These are phyloP conservation scores for Xylaria sp. DNA, from an alignment of 2,329 filamentous ascomycete genomes.

Conservation along the genomic window DNA sequence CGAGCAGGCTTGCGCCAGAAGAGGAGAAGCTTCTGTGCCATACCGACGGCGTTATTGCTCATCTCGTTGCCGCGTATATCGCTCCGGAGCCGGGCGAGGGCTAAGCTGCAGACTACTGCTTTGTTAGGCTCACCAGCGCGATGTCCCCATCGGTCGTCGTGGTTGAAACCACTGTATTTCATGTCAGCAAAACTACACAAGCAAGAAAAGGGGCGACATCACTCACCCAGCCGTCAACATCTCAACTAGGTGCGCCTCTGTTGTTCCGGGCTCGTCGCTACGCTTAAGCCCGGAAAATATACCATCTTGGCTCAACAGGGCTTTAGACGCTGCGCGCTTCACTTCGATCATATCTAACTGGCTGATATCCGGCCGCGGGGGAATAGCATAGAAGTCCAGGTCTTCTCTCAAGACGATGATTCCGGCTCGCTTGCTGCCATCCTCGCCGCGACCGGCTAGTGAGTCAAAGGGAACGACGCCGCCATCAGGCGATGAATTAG, in stretches of 20 bases:
- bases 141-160: conserved; percentile 92
- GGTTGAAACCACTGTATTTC: conserved; percentile 78
- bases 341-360: conserved; percentile 92
- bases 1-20: conserved; percentile 98
- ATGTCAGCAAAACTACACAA: conserved; percentile 17
- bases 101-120: conserved; percentile 94
- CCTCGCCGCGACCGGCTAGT: conserved; percentile 51
- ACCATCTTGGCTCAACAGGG: conserved; percentile 81
- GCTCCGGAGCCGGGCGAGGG: conserved; percentile 84
- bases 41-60: conserved; percentile 77
- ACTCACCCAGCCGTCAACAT: conserved; percentile 97
- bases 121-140: conserved; percentile 97
- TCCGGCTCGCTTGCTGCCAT: conserved; percentile 78
- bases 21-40: conserved; percentile 95
- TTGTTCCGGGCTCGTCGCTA: conserved; percentile 92
- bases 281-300: conserved; percentile 95
- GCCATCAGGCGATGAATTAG: conserved; percentile 58
- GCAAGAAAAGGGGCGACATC: background rate
- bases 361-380: conserved; percentile 75
- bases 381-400: conserved; percentile 95
- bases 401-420: conserved; percentile 97
- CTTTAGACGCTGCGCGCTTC: conserved; percentile 83
- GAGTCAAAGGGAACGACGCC: conserved; percentile 65
- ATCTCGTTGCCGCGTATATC: conserved; percentile 78
- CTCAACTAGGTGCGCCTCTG: conserved; percentile 96